Evolutionary conservation across 192 early-diverging fungal species (phyloP), one percentile per base, ranked within the genome.

Genomic region (Coemansia sp.): DNA sequence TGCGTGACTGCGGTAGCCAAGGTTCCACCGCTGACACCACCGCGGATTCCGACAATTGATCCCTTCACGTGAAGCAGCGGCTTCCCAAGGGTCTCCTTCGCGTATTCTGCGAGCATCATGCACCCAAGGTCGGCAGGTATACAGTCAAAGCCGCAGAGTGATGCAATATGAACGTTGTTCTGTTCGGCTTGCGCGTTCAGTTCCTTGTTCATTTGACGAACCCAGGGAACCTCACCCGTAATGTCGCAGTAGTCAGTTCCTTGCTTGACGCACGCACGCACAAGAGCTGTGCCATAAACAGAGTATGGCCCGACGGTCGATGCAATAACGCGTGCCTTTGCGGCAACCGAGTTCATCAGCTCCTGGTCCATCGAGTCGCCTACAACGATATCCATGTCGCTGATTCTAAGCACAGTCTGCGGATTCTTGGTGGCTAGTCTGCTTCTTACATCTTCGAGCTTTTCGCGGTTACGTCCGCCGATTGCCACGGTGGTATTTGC

Each of bases 111-210:
- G 10, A 87, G 74, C 92, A 96, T 86, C 42, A 88, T 84, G 22
- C 87, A 82, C 20, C 92, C 91, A 11, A 97, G 65, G 63, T 97
- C 94, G 15, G 90, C 91, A 2, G 94, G 94, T 2, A 98, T 86
- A 25, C 90, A 92, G 67, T 98, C 95, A 68, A 95, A 98, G 4
- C 94, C 95, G 66, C 91, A 94, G 33, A 83, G 60, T 20, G 92
- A 87, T 3, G 93, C 87, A 53, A 98, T 86, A n/a, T 87, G 77
- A 7, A 87, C 84, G 30, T 84, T 82, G 31, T 85, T 87, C 19
- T 65, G 72, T 20, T 70, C 65, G 1, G 95, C 95, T 48, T 79
- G 31, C 3, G 87, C 82, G 50, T 92, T 85, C 57, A 88, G 87
- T 50, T 84, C 77, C 52, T 85, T 62, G 55, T 89, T 86, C 61